Evolutionary conservation across 305 asterid species (phyloP).

Genomic region (Fraxinus sp.): DNA sequence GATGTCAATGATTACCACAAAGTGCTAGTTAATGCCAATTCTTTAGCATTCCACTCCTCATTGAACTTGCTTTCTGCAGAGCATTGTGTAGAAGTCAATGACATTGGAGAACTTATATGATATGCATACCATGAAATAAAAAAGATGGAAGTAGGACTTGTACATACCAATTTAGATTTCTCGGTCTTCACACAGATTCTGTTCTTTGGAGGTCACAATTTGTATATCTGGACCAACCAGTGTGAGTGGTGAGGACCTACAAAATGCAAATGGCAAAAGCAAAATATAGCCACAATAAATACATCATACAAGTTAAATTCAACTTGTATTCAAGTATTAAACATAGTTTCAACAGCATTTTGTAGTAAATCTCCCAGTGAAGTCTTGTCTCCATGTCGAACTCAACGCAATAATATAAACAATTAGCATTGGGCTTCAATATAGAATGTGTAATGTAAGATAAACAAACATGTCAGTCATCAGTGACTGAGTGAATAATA

Average conservation of each 20-base stretch:
- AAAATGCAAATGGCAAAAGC: not conserved
- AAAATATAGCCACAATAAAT: not conserved
- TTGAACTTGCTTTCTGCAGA: constrained; percentile 60
- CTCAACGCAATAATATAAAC: not conserved
- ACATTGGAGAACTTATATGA: not conserved
- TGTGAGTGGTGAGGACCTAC: constrained; percentile 91
- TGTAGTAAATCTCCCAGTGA: not conserved
- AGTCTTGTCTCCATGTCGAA: not conserved
- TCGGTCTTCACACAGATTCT: constrained; percentile 85
- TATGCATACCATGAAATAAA: not conserved
- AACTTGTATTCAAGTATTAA: not conserved
- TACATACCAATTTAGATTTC: constrained; percentile 72
- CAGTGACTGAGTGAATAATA: not conserved
- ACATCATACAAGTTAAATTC: not conserved
- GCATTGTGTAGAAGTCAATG: not conserved
- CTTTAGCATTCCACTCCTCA: constrained; percentile 53
- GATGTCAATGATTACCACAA: not conserved
- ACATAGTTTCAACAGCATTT: not conserved
- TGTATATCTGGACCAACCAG: constrained; percentile 96
- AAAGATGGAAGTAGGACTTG: not conserved
- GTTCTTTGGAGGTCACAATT: constrained; percentile 75
- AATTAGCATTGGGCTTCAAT: not conserved
- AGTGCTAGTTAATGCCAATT: constrained; percentile 52
- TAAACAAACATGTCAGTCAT: not conserved
- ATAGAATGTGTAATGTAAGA: not conserved